Base-by-base conservation (phyloP, 305 asterid species). In the Fraxinus paxiana region DNA sequence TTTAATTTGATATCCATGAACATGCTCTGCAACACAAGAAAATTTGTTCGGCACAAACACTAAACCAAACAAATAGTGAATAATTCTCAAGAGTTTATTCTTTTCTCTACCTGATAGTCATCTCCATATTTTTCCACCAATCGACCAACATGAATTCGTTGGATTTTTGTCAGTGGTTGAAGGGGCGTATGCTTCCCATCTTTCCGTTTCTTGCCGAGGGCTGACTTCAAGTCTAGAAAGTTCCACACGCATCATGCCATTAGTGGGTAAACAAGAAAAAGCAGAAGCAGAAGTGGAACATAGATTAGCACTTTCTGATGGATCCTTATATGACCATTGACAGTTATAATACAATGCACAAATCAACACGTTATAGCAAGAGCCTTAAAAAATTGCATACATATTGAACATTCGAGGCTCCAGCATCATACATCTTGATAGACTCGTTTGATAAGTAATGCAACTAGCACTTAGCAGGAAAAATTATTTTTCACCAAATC, bases 1-100 rank as follows among this genome's bases (percentile, higher is more conserved):
- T 96, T 94, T 18, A 92, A 86, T 82, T 91, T 96, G 70, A 83
- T 91, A 91, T 96, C 99, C 98, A 85, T 91, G 91, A 96, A 96
- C 99, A 96, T 96, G 87, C 92, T 67, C 99, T 94, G 96, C 87
- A 84, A 67, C 38, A 80, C 65, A 83, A 86, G 78, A 67, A 75
- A 83, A 71, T 18, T 20, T 28, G 61, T 80, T 9, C 80, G 76
- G 33, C 46, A 70, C 79, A 22, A 76, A 3, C 1, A 26, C 30
- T 26, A 26, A 63, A 48, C 59, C 9, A 48, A 15, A 74, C 12
- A 13, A 61, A 17, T 13, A 18, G 54, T 63, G 18, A 15, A 77
- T 5, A 33, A 71, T 26, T 48, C 75, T 38, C 46, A 38, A 38
- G 13, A 38, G 48, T 41, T 48, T 26, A 24, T 37, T 70, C 1